Percentiles rank a stretch among this genome's conserved stretches.
phyloP scores from a whole-genome alignment of 768 basidiomycete genomes.

The Fistulinella prunicolor region DNA sequence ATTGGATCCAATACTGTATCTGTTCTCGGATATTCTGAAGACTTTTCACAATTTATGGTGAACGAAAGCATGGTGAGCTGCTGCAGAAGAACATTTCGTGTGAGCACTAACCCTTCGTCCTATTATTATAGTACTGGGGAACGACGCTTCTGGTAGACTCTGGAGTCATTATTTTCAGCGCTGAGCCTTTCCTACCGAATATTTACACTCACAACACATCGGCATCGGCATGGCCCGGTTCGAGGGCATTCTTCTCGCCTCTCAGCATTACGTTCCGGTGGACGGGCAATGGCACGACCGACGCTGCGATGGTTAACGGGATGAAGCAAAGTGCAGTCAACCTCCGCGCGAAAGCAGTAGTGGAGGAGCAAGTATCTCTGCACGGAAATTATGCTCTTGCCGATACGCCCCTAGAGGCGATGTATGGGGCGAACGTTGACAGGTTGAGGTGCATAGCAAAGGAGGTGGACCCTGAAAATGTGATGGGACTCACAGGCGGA shows the following conservation, averaged over 20 bases:
- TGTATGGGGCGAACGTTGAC: too few species aligned
- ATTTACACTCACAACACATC: not conserved
- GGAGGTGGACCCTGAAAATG: too few species aligned
- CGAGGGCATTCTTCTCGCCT: slow-evolving; percentile 35
- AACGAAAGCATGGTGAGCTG: slow-evolving; percentile 19
- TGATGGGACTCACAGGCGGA: too few species aligned
- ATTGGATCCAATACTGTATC: slow-evolving; percentile 24
- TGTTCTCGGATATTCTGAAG: slow-evolving; percentile 17
- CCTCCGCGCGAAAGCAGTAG: slow-evolving; percentile 43
- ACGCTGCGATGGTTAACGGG: slow-evolving; percentile 41
- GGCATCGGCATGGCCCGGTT: not conserved
- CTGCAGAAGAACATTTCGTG: not conserved
- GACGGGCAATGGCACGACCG: slow-evolving; percentile 33
- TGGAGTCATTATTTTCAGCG: not conserved
- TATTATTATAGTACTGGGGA: not conserved
- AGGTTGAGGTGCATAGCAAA: too few species aligned
- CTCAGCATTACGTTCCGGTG: slow-evolving; percentile 50
- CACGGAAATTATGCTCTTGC: slow-evolving; percentile 62
- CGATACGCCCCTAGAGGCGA: slow-evolving; percentile 45
- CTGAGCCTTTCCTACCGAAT: not conserved
- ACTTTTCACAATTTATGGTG: slow-evolving; percentile 16
- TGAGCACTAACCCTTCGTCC: not conserved
- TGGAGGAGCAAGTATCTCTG: slow-evolving; percentile 37
- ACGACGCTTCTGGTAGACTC: not conserved
- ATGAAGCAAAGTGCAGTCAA: slow-evolving; percentile 37